phyloP scores from a whole-genome alignment of 768 basidiomycete genomes.

The Boletus tomentosulus region DNA sequence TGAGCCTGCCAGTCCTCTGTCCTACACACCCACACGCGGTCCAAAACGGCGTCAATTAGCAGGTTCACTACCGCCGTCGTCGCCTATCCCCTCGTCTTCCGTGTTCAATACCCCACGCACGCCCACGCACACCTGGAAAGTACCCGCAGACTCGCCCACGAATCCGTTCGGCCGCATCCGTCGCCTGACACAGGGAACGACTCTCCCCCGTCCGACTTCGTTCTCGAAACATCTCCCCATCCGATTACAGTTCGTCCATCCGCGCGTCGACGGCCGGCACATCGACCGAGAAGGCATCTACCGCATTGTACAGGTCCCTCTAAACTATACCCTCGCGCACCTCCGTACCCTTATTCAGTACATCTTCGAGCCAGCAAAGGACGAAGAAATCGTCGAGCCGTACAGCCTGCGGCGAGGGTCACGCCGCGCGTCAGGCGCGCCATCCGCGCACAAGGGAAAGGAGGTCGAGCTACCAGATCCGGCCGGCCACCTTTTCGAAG shows the following conservation, averaged over 20 bases:
- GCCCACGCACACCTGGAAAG: constrained; percentile 38
- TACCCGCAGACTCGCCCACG: constrained; percentile 62
- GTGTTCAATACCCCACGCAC: constrained; percentile 34
- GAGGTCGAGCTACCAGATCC: constrained; percentile 10
- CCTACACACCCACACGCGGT: constrained; percentile 28
- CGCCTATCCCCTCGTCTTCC: constrained; percentile 26
- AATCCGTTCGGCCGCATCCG: constrained; percentile 65
- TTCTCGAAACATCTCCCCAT: constrained; percentile 61
- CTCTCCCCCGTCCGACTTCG: constrained; percentile 40
- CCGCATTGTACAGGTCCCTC: constrained; percentile 64
- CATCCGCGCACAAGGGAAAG: constrained; percentile 18
- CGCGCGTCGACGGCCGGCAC: constrained; percentile 21
- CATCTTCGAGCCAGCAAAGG: constrained; percentile 40
- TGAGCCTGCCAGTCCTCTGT: constrained; percentile 21
- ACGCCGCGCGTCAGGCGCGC: constrained; percentile 24
- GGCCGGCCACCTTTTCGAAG: constrained; percentile 55
- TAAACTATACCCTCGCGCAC: constrained; percentile 66
- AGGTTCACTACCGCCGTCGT: constrained; percentile 25
- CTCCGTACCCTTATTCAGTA: constrained; percentile 59
- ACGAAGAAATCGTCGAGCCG: constrained; percentile 21
- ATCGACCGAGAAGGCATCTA: constrained; percentile 47
- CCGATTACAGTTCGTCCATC: constrained; percentile 55
- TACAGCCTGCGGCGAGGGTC: constrained; percentile 15
- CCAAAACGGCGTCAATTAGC: constrained; percentile 24
- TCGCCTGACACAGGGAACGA: constrained; percentile 34